These are phyloP conservation scores for Lasiodiplodia sp. DNA, from an alignment of 2,329 filamentous ascomycete species.

Conservation along the genomic window DNA sequence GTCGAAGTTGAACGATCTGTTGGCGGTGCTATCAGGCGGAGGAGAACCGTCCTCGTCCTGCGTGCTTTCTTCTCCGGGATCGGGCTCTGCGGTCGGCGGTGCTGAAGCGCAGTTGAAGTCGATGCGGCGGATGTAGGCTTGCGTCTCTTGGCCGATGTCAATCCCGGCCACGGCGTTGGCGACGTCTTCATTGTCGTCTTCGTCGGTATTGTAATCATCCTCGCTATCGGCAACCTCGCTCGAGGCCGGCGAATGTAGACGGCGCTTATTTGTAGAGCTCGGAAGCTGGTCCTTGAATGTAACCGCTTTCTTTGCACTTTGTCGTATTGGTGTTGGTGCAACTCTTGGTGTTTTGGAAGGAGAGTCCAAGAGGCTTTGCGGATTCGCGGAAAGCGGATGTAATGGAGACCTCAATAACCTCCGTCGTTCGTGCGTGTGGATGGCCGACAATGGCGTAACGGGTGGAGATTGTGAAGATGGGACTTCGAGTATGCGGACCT, in stretches of 20 bases:
- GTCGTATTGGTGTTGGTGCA: neutral
- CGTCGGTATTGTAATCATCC: neutral
- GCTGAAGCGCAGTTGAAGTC: constrained; percentile 5
- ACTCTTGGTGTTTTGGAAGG: neutral
- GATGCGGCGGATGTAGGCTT: constrained; percentile 25
- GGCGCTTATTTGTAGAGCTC: neutral
- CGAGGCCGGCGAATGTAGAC: neutral
- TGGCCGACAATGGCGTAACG: constrained; percentile 13
- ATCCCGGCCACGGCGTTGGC: constrained; percentile 4
- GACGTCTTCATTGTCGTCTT: neutral
- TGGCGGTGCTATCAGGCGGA: neutral
- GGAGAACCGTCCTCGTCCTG: neutral
- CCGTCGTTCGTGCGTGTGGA: constrained; percentile 17
- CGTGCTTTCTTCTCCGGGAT: neutral
- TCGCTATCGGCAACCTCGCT: neutral
- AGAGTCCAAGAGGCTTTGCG: constrained; percentile 1
- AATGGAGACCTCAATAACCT: constrained; percentile 13
- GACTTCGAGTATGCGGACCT: constrained; percentile 8
- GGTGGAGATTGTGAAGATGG: constrained; percentile 28
- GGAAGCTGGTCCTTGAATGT: neutral
- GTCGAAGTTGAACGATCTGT: constrained; percentile 18
- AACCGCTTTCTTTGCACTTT: neutral
- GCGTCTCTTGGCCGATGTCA: constrained; percentile 27
- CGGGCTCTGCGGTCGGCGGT: neutral
- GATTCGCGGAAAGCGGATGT: constrained; percentile 14